Percentiles rank a stretch among this genome's conserved stretches.
Evolutionary conservation across 345 rosid species (phyloP).

Genomic region (Erucastrum elatum): DNA sequence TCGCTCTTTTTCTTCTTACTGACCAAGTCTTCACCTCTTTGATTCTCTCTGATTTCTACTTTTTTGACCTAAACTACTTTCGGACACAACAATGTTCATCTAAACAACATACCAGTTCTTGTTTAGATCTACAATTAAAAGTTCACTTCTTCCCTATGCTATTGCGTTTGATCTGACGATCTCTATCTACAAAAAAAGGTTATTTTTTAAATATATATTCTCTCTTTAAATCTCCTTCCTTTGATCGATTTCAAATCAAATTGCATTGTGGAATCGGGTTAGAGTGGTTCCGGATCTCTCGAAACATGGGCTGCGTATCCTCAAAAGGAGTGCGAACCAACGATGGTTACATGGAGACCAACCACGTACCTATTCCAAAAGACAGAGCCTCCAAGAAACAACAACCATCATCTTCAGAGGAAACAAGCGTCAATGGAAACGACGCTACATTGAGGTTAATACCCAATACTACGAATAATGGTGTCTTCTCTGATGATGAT

Average conservation of each 20-base stretch:
- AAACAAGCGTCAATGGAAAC: conserved; percentile 39
- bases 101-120: not conserved
- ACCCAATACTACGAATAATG: conserved; percentile 27
- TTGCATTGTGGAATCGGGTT: conserved; percentile 1
- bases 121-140: conserved; percentile 25
- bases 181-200: conserved; percentile 4
- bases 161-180: not conserved
- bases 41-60: conserved; percentile 15
- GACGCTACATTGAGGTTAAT: conserved; percentile 55
- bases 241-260: not conserved
- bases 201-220: not conserved
- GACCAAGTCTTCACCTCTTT: conserved; percentile 30
- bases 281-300: not conserved
- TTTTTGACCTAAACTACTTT: conserved; percentile 3
- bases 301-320: conserved; percentile 89
- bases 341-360: conserved; percentile 41
- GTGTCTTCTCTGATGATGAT: conserved; percentile 45
- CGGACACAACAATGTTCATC: conserved; percentile 22
- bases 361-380: conserved; percentile 38
- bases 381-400: conserved; percentile 45
- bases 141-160: not conserved
- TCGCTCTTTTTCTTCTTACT: conserved; percentile 1
- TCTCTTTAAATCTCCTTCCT: not conserved
- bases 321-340: conserved; percentile 68
- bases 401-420: conserved; percentile 40